A percentile compares a stretch with the other conserved stretches of the same genome.
Evolutionary conservation across 176 grass and related monocot genomes (phyloP).

Genomic region (Oryza meyeriana): DNA sequence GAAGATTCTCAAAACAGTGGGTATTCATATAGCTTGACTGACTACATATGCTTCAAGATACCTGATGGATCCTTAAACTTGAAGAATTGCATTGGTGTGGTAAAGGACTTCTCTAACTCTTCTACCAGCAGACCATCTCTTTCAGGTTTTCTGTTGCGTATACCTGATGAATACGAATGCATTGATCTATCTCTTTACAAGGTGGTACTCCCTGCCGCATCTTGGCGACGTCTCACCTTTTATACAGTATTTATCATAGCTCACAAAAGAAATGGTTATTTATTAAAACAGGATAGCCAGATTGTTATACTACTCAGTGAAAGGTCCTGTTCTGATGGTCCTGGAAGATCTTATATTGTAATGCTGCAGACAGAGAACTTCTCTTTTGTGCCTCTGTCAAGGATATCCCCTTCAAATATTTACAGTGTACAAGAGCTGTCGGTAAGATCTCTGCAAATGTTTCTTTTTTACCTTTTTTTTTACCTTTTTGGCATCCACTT

Average conservation of each 20-base stretch:
- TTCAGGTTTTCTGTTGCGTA: conserved; percentile 68
- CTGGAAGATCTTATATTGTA: conserved; percentile 63
- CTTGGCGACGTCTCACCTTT: conserved; percentile 1
- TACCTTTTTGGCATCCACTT: not conserved
- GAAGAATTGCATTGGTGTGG: conserved; percentile 76
- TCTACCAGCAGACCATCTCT: conserved; percentile 21
- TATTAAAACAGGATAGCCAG: conserved; percentile 70
- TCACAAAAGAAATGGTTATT: conserved; percentile 3
- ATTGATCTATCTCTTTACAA: conserved; percentile 90
- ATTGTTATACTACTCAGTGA: conserved; percentile 81
- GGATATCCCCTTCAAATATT: conserved; percentile 29
- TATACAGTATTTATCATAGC: conserved; percentile 4
- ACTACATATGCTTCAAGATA: conserved; percentile 88
- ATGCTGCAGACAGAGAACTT: conserved; percentile 68
- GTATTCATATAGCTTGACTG: conserved; percentile 44
- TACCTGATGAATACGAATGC: conserved; percentile 81
- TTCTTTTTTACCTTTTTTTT: not conserved
- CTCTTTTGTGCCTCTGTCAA: conserved; percentile 69
- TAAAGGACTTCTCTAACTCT: conserved; percentile 55
- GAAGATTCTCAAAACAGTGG: conserved; percentile 36
- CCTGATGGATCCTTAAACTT: conserved; percentile 67
- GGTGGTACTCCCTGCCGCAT: conserved; percentile 60
- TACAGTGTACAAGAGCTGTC: conserved; percentile 56
- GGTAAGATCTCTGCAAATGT: conserved; percentile 42
- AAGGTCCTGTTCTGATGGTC: conserved; percentile 48